Evolutionary conservation across 768 basidiomycete species (phyloP).

Genomic region (Mrakia hoshinonis): DNA sequence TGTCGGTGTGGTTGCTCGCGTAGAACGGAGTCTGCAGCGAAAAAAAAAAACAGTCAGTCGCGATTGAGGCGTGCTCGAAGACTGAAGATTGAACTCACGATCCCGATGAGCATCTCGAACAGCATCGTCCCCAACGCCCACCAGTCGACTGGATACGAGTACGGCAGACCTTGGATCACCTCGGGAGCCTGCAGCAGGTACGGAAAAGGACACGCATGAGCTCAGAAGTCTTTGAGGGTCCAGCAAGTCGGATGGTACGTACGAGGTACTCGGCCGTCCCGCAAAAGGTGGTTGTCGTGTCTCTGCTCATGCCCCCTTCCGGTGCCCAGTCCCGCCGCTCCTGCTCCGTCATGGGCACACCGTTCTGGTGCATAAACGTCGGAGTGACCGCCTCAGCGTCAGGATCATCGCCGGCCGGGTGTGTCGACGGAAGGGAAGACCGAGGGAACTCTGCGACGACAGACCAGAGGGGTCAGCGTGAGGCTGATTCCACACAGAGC

Average conservation of each 20-base stretch:
- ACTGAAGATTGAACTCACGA: constrained; percentile 53
- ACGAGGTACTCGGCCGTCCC: constrained; percentile 82
- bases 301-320: constrained; percentile 47
- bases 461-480: neutral
- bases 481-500: no score
- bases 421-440: neutral
- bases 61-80: neutral
- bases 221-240: neutral
- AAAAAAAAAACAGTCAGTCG: neutral
- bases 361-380: constrained; percentile 2
- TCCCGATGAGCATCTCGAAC: constrained; percentile 85
- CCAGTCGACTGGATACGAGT: constrained; percentile 94
- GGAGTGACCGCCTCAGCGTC: constrained; percentile 7
- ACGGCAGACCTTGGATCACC: constrained; percentile 81
- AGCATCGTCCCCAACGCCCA: constrained; percentile 98
- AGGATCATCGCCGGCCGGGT: neutral
- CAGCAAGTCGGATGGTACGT: neutral
- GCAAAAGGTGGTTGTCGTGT: constrained; percentile 74
- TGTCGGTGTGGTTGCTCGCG: constrained; percentile 49
- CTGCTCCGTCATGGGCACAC: constrained; percentile 12
- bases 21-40: constrained; percentile 19
- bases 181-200: constrained; percentile 60
- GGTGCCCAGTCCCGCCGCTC: constrained; percentile 33
- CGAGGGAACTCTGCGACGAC: constrained; percentile 9
- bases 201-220: neutral